A percentile compares a stretch with the other conserved stretches of the same genome.
These are phyloP conservation scores for Cynara cardunculus DNA, from an alignment of 129 eudicot genomes.

Conservation along the genomic window DNA sequence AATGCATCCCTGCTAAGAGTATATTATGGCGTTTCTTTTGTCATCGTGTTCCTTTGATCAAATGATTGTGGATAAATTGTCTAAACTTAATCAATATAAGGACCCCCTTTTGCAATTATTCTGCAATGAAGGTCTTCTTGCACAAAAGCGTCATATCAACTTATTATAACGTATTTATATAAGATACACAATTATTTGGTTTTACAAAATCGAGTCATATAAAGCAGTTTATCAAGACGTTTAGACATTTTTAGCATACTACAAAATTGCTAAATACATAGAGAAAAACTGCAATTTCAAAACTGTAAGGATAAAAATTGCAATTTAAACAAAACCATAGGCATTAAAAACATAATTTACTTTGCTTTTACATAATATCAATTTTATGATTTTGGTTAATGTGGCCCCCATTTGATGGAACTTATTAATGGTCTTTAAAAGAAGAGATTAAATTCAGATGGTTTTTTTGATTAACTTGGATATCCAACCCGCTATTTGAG, in stretches of 20 bases:
- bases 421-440: too few relatives aligned
- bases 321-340: too few relatives aligned
- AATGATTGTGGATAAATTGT: conserved; percentile 35
- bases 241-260: background rate
- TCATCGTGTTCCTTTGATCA: conserved; percentile 20
- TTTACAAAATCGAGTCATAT: background rate
- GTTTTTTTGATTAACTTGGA: too few relatives aligned
- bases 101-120: conserved; percentile 16
- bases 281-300: too few relatives aligned
- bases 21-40: conserved; percentile 19
- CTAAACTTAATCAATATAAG: conserved; percentile 29
- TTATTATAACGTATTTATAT: background rate
- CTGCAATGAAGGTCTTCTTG: background rate
- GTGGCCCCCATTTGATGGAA: too few relatives aligned
- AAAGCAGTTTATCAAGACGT: background rate
- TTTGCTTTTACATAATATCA: too few relatives aligned
- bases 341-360: too few relatives aligned
- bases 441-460: too few relatives aligned
- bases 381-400: too few relatives aligned
- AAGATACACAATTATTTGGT: background rate
- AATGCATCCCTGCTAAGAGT: conserved; percentile 10
- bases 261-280: too few relatives aligned
- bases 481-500: too few relatives aligned
- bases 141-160: background rate
- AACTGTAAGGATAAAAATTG: too few relatives aligned